Evolutionary conservation across 2,329 filamentous ascomycete species (phyloP).

Genomic region (Botrytis deweyae): DNA sequence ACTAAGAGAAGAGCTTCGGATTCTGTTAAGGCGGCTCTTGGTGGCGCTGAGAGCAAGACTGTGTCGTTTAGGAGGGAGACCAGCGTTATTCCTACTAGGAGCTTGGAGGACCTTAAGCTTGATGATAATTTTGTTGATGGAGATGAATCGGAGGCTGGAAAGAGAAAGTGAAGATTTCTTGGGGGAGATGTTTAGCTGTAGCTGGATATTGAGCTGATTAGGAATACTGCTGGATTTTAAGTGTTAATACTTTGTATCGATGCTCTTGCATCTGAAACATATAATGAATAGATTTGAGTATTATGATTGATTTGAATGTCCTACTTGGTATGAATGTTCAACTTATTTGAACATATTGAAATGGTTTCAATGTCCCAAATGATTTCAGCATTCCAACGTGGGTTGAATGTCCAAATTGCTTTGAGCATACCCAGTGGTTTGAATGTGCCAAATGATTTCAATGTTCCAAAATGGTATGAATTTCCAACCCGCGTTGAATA

Average conservation of each 20-base stretch:
- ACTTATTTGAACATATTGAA: neutral
- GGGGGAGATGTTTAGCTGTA: neutral
- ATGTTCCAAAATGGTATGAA: neutral
- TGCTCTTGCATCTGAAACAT: neutral
- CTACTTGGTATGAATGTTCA: neutral
- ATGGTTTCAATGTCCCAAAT: neutral
- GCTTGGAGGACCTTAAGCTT: neutral
- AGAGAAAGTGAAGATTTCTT: neutral
- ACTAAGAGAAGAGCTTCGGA: neutral
- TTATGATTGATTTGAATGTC: neutral
- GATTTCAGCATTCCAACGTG: neutral
- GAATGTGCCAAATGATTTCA: neutral
- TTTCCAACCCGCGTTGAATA: neutral
- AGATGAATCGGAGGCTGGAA: neutral
- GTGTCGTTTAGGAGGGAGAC: neutral
- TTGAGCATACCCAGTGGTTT: neutral
- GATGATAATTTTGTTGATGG: neutral
- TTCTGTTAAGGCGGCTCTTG: too few relatives aligned
- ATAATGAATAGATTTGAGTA: neutral
- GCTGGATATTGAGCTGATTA: neutral
- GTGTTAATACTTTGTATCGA: neutral
- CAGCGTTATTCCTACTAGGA: neutral
- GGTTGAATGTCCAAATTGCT: neutral
- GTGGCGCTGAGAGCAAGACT: too few relatives aligned
- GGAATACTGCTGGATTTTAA: neutral